Base-by-base conservation (phyloP, 805 yeast species). In the Priceomyces castillae region DNA sequence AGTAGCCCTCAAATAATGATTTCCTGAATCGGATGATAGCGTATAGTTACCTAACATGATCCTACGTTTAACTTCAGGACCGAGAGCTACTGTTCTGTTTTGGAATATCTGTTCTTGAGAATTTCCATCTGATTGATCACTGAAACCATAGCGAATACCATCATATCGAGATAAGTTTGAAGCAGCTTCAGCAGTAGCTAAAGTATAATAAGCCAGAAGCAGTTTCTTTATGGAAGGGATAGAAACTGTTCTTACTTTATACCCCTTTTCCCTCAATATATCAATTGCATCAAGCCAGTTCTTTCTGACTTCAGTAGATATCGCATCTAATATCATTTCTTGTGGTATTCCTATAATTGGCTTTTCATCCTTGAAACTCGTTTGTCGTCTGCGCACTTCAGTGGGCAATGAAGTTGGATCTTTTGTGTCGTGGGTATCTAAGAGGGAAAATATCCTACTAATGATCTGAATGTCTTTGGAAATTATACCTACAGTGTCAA, bases 101-200 rank as follows among this genome's bases (percentile, higher is more conserved):
- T 71, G 66, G 1, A 48, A 40, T 6, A 69, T 58, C 5, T 51
- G 36, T 5, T 49, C 53, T 4, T 50, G 46, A 1, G 54, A 16
- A 6, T 26, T 40, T 5, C 17, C 36, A 1, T 26, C 23, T 7
- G 33, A 47, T 10, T 30, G 61, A 1, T 76, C 69, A 30, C 86
- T 69, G 43, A 57, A 63, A 0, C 98, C 98, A 58, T 84, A 94
- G 43, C 97, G 71, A 16, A 90, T 69, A 2, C 99, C 99, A 63
- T 94, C 99, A 57, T 77, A 94, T 25, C 97, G 72, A 1, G 97
- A 78, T 39, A 94, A 72, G 58, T 94, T 94, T 0, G 98, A 92
- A 0, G 95, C 83, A 0, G 97, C 98, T 57, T 94, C 99, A 0
- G 97, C 86, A 0, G 97, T 86, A 1, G 94, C 90, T 30, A 95